phyloP scores from a whole-genome alignment of 1,284 basidiomycete species.

The Polyporus tsugae region DNA sequence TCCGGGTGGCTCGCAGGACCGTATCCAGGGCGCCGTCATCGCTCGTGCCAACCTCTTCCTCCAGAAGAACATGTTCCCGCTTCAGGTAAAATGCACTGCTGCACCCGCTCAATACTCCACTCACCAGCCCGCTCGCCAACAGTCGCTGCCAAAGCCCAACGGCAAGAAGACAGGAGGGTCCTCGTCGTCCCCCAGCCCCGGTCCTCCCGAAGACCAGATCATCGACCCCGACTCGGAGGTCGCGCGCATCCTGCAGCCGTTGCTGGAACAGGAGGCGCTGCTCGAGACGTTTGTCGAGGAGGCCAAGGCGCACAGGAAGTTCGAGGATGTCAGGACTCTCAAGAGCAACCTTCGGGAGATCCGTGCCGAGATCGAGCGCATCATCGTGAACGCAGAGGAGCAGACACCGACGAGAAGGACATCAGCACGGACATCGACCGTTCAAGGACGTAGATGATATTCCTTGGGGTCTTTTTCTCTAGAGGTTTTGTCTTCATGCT shows the following conservation, averaged over 20 bases:
- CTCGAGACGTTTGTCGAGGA: constrained; percentile 86
- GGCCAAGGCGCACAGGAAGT: constrained; percentile 85
- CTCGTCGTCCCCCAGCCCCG: constrained; percentile 34
- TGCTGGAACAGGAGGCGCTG: constrained; percentile 90
- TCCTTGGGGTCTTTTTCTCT: not conserved
- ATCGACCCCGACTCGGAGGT: constrained; percentile 74
- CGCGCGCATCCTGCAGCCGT: constrained; percentile 79
- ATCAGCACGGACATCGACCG: constrained; percentile 5
- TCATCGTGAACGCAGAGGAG: constrained; percentile 56
- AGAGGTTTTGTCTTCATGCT: not conserved
- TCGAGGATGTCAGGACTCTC: constrained; percentile 87
- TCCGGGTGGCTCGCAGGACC: constrained; percentile 79
- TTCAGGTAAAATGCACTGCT: constrained; percentile 61
- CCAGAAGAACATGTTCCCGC: constrained; percentile 88
- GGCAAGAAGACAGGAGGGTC: constrained; percentile 36
- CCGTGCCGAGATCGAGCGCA: constrained; percentile 77
- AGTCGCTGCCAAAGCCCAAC: constrained; percentile 70
- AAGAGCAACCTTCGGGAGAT: constrained; percentile 82
- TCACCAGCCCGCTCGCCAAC: constrained; percentile 22
- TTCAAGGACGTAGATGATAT: not conserved
- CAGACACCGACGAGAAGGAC: constrained; percentile 19
- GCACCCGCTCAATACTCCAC: not conserved
- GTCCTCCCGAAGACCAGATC: constrained; percentile 40
- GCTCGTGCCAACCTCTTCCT: constrained; percentile 84
- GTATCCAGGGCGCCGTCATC: constrained; percentile 85